Conservation (phyloP, 805 yeast genomes). For the Nematodospora valgi region DNA sequence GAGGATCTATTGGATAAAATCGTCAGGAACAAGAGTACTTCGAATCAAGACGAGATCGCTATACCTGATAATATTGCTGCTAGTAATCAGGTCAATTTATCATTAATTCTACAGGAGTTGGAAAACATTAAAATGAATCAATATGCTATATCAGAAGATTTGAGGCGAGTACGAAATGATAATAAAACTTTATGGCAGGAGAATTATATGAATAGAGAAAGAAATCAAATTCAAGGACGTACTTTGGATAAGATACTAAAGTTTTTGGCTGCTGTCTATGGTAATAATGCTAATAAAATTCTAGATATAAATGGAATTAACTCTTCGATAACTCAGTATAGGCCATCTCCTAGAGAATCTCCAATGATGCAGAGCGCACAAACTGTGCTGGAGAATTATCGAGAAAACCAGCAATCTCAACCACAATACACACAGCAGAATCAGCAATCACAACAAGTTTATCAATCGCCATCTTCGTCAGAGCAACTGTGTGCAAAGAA, state of each 20-base stretch:
- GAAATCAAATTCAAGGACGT: constrained; percentile 80
- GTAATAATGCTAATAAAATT: constrained; percentile 52
- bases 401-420: not conserved
- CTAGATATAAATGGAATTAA: constrained; percentile 28
- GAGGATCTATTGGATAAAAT: constrained; percentile 86
- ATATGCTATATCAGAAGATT: constrained; percentile 75
- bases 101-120: constrained; percentile 61
- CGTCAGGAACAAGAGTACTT: constrained; percentile 61
- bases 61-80: constrained; percentile 13
- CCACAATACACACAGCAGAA: constrained; percentile 8
- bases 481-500: too few relatives aligned
- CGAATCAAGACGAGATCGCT: constrained; percentile 17
- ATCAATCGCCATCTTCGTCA: too few relatives aligned
- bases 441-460: too few relatives aligned
- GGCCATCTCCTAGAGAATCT: constrained; percentile 3
- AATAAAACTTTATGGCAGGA: constrained; percentile 92
- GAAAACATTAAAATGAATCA: constrained; percentile 78
- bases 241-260: constrained; percentile 84
- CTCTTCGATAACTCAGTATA: constrained; percentile 16
- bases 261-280: constrained; percentile 81
- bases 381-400: too few relatives aligned
- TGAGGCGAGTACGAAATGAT: constrained; percentile 78
- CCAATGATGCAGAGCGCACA: constrained; percentile 5
- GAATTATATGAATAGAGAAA: constrained; percentile 75
- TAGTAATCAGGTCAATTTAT: constrained; percentile 39